These are phyloP conservation scores for Dipteronia dyeriana DNA, from an alignment of 345 rosid species.

Conservation along the genomic window DNA sequence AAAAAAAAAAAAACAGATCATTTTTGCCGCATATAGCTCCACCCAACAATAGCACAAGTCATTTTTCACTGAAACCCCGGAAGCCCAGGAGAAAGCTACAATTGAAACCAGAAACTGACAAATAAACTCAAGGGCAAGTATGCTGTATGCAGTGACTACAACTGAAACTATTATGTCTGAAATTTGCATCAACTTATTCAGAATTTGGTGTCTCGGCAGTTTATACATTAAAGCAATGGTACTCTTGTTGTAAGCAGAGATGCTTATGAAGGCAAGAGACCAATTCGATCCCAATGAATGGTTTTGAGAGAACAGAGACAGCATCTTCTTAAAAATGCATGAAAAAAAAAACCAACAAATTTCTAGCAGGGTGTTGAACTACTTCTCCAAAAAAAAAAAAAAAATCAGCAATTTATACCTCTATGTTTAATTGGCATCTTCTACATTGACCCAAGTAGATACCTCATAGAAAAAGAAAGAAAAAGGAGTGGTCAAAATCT, in stretches of 20 bases:
- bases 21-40: background rate
- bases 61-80: background rate
- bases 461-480: background rate
- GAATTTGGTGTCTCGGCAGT: background rate
- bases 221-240: background rate
- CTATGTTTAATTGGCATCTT: background rate
- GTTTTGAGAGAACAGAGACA: background rate
- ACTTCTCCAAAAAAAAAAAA: background rate
- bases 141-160: background rate
- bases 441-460: background rate
- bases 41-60: background rate
- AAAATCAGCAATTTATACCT: background rate
- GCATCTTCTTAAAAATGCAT: background rate
- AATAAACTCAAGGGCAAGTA: background rate
- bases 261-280: background rate
- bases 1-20: background rate
- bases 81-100: background rate
- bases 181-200: background rate
- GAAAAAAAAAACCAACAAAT: background rate
- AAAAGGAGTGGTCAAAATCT: background rate
- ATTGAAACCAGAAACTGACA: background rate
- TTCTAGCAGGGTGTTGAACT: background rate
- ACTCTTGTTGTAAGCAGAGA: background rate
- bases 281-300: background rate
- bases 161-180: background rate